These are phyloP conservation scores for Podila verticillata DNA, from an alignment of 192 early-diverging fungal genomes.

Conservation along the genomic window DNA sequence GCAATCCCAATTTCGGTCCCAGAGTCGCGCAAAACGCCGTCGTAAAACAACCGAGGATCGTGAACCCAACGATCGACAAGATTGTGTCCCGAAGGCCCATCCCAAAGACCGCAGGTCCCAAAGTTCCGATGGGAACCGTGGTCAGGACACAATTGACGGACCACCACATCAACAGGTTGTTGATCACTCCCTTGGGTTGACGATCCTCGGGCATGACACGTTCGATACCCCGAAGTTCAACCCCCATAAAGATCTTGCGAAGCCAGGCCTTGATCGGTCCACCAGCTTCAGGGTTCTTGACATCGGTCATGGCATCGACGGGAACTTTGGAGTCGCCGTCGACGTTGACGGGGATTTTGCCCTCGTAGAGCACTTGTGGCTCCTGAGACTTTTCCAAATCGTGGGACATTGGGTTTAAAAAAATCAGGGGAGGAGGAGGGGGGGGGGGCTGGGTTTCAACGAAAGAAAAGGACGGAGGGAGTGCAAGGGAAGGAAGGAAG, in stretches of 20 bases:
- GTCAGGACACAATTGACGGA: conserved; percentile 22
- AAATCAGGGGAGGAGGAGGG: no score
- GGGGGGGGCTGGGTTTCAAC: no score
- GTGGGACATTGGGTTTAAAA: no score
- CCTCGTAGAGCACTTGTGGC: not conserved
- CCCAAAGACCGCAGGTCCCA: not conserved
- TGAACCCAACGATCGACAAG: conserved; percentile 16
- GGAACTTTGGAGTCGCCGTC: not conserved
- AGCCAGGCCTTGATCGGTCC: not conserved
- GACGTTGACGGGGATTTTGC: not conserved
- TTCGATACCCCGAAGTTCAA: conserved; percentile 20
- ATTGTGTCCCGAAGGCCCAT: conserved; percentile 15
- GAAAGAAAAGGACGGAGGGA: not conserved
- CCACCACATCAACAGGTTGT: conserved; percentile 26
- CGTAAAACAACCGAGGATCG: conserved; percentile 12
- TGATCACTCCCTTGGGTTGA: conserved; percentile 12
- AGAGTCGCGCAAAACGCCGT: conserved; percentile 20
- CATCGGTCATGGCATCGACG: not conserved
- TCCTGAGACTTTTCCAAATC: not conserved
- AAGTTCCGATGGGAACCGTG: conserved; percentile 20
- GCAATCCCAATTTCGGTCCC: conserved; percentile 9
- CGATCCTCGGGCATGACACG: conserved; percentile 17
- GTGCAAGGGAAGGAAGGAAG: not conserved
- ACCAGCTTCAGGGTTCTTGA: not conserved
- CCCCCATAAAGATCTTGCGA: conserved; percentile 10